These are phyloP conservation scores for Fraxinus dipetala DNA, from an alignment of 305 asterid genomes.

Conservation along the genomic window DNA sequence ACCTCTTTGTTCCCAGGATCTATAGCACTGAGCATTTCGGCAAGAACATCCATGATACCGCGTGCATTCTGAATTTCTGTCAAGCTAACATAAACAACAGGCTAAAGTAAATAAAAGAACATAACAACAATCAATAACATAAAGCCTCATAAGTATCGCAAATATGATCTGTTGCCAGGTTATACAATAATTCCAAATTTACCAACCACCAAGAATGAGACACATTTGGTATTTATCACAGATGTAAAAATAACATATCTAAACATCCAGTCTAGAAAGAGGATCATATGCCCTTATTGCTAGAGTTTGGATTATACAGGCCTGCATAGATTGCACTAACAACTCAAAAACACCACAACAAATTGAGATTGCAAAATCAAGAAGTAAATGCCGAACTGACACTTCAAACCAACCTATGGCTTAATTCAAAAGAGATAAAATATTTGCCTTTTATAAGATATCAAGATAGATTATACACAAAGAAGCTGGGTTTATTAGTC, in stretches of 20 bases:
- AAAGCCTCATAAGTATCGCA: conserved; percentile 14
- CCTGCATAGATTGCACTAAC: conserved; percentile 11
- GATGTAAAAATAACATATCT: not conserved
- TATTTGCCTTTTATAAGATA: conserved; percentile 8
- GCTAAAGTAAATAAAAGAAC: conserved; percentile 15
- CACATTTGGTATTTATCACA: not conserved
- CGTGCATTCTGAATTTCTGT: conserved; percentile 96
- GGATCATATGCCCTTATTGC: conserved; percentile 8
- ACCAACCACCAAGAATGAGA: conserved; percentile 11
- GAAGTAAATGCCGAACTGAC: not conserved
- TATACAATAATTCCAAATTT: conserved; percentile 13
- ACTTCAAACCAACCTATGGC: not conserved
- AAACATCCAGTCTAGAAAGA: conserved; percentile 13
- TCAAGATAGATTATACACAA: not conserved
- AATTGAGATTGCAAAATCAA: conserved; percentile 1
- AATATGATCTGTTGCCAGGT: not conserved
- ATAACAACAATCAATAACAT: conserved; percentile 19
- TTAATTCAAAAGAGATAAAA: not conserved
- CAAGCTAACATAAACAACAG: conserved; percentile 50
- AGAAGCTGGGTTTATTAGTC: not conserved
- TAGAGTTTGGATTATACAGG: not conserved
- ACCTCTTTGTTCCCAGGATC: conserved; percentile 96
- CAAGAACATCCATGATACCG: conserved; percentile 95
- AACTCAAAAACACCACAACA: conserved; percentile 8
- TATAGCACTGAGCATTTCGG: conserved; percentile 93